Evolutionary conservation across 306 rosid genomes (phyloP).

Genomic region (Vigna hirtella): DNA sequence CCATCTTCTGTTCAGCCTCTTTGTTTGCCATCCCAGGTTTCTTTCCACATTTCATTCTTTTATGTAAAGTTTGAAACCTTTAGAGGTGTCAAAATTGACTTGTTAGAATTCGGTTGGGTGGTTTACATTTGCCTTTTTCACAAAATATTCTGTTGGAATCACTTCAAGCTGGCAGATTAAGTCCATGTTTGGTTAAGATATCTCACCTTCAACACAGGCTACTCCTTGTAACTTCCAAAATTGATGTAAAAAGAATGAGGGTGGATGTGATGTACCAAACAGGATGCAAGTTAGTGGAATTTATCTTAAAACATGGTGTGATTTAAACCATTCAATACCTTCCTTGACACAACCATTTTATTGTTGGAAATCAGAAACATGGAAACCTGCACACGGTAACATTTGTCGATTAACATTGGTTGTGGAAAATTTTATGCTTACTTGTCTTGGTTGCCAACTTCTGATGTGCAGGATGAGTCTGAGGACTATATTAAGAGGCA

Average conservation of each 20-base stretch:
- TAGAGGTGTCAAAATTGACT: conserved; percentile 15
- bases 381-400: conserved; percentile 8
- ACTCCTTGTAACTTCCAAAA: too few relatives aligned
- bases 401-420: conserved; percentile 2
- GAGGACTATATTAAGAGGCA: conserved; percentile 87
- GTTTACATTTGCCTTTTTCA: conserved; percentile 12
- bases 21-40: conserved; percentile 16
- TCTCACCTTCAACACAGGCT: too few relatives aligned
- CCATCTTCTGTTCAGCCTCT: background rate
- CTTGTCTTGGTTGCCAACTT: conserved; percentile 35
- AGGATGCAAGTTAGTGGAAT: background rate
- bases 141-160: conserved; percentile 27
- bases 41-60: conserved; percentile 1
- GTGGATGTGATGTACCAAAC: too few relatives aligned
- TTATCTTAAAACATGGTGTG: conserved; percentile 17
- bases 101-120: background rate
- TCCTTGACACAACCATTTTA: conserved; percentile 36
- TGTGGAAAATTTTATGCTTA: conserved; percentile 14
- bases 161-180: conserved; percentile 18
- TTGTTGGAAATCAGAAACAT: conserved; percentile 23
- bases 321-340: conserved; percentile 18
- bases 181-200: too few relatives aligned
- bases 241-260: too few relatives aligned
- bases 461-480: conserved; percentile 76
- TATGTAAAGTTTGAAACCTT: conserved; percentile 21